These are phyloP conservation scores for Camelina hispida DNA, from an alignment of 345 rosid genomes.

Conservation along the genomic window DNA sequence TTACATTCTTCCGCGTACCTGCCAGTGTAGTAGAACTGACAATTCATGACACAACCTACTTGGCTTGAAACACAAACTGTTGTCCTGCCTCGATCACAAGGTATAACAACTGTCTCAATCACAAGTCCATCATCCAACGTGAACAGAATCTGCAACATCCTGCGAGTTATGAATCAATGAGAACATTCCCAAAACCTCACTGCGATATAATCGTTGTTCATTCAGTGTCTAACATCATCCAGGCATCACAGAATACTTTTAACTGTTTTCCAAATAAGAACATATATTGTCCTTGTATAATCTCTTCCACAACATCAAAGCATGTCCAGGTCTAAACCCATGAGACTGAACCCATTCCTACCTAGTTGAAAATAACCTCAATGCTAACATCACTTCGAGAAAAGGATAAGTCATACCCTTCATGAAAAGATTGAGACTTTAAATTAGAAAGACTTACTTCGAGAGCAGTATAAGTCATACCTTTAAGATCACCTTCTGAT, in stretches of 20 bases:
- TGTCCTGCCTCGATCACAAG: slow-evolving; percentile 82
- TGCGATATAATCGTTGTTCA: background rate
- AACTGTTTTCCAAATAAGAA: background rate
- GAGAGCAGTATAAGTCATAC: slow-evolving; percentile 68
- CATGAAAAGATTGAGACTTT: slow-evolving; percentile 34
- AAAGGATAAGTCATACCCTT: slow-evolving; percentile 75
- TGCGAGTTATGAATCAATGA: slow-evolving; percentile 74
- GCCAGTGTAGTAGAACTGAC: slow-evolving; percentile 96
- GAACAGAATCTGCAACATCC: slow-evolving; percentile 92
- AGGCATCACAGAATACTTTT: background rate
- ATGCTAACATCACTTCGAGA: slow-evolving; percentile 59
- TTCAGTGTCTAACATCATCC: background rate
- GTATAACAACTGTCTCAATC: slow-evolving; percentile 85
- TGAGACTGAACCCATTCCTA: slow-evolving; percentile 88
- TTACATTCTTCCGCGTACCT: slow-evolving; percentile 50
- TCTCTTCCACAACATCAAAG: slow-evolving; percentile 95
- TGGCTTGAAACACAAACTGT: slow-evolving; percentile 96
- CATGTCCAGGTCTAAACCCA: no score
- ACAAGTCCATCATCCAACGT: slow-evolving; percentile 77
- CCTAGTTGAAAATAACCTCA: background rate
- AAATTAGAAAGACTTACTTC: slow-evolving; percentile 55
- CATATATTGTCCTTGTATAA: slow-evolving; percentile 75
- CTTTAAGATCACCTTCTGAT: slow-evolving; percentile 67
- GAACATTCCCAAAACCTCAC: slow-evolving; percentile 44
- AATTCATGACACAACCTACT: slow-evolving; percentile 95